phyloP scores from a whole-genome alignment of 116 monocot genomes.

The Zostera marina region DNA sequence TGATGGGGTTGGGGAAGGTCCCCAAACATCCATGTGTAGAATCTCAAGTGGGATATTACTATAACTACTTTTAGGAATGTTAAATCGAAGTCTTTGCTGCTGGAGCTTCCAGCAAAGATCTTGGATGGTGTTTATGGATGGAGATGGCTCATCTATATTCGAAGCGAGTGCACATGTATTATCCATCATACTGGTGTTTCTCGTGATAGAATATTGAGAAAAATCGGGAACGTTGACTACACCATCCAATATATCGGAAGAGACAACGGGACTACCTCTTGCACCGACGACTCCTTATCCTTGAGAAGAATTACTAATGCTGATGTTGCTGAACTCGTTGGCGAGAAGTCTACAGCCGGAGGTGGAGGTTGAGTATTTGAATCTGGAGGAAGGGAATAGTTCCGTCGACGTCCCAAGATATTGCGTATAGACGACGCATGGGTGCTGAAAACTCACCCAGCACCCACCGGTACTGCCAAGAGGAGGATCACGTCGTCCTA shows the following conservation, averaged over 20 bases:
- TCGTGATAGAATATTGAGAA: background rate
- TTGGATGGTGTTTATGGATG: conserved; percentile 26
- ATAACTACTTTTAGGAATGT: no score
- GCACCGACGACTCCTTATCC: background rate
- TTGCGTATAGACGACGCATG: no score
- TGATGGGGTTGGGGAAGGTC: no score
- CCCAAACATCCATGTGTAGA: no score
- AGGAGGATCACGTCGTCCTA: no score
- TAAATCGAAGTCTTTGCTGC: conserved; percentile 50
- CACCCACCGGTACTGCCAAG: no score
- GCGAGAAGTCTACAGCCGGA: no score
- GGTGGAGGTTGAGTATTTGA: no score
- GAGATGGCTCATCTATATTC: conserved; percentile 49
- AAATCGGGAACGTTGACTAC: background rate
- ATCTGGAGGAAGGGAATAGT: background rate
- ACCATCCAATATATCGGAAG: background rate
- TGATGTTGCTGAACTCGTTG: background rate
- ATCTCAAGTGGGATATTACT: no score
- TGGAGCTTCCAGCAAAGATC: conserved; percentile 56
- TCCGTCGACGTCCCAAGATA: background rate
- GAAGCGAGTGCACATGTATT: conserved; percentile 2
- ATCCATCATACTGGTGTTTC: background rate
- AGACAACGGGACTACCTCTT: background rate
- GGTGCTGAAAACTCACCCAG: no score
- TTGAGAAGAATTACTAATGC: background rate